Evolutionary conservation across 805 yeast species (phyloP).

Genomic region (Candida rishiriensis): DNA sequence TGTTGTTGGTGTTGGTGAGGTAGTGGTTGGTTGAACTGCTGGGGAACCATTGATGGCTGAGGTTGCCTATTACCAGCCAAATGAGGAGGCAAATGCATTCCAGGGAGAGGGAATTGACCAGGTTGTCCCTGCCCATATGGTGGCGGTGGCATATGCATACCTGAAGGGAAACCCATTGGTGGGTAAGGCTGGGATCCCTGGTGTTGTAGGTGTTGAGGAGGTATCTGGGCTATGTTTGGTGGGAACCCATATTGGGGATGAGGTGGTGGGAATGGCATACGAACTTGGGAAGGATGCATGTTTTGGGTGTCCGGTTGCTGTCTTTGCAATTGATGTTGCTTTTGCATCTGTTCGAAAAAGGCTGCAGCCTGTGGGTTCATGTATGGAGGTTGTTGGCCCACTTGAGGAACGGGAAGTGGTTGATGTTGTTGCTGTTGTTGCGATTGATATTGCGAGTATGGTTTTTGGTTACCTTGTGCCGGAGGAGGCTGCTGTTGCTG

Average conservation of each 20-base stretch:
- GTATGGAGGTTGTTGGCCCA: neutral
- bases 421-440: neutral
- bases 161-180: too few relatives aligned
- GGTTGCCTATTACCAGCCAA: too few relatives aligned
- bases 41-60: too few relatives aligned
- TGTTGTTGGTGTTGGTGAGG: too few relatives aligned
- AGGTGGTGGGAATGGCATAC: slow-evolving; percentile 2
- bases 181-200: neutral
- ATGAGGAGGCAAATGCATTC: too few relatives aligned
- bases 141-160: too few relatives aligned
- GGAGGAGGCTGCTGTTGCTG: slow-evolving; percentile 11
- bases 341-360: slow-evolving; percentile 5
- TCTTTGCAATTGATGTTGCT: slow-evolving; percentile 2
- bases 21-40: too few relatives aligned
- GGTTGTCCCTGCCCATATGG: too few relatives aligned
- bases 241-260: neutral
- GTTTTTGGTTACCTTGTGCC: slow-evolving; percentile 5
- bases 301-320: neutral
- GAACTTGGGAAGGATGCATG: neutral
- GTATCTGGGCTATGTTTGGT: neutral
- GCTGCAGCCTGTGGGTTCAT: slow-evolving; percentile 1
- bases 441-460: slow-evolving; percentile 4
- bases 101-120: too few relatives aligned
- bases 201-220: neutral
- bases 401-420: neutral